Percentiles rank a stretch among this genome's conserved stretches.
These are phyloP conservation scores for Aurifilum marmelostoma DNA, from an alignment of 2,329 filamentous ascomycete species.

Conservation along the genomic window DNA sequence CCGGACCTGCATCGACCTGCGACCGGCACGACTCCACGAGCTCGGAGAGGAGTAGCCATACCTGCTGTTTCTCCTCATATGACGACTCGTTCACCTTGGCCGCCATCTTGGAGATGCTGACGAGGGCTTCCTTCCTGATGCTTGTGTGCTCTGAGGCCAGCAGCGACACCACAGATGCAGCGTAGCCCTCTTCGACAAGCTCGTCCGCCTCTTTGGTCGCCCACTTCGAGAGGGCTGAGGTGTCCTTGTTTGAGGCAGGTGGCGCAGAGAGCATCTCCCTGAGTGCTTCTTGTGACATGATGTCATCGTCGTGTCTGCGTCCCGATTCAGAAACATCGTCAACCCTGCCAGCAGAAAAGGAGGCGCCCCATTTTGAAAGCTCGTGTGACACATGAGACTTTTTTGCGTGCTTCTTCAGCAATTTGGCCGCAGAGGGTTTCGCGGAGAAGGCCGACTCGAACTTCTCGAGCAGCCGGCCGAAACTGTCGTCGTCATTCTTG, in stretches of 20 bases:
- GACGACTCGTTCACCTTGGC: conserved; percentile 67
- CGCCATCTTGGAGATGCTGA: conserved; percentile 68
- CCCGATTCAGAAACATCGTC: conserved; percentile 35
- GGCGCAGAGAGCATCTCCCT: conserved; percentile 56
- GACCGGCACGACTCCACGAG: conserved; percentile 72
- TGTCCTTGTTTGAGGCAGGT: conserved; percentile 52
- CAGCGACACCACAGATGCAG: conserved; percentile 71
- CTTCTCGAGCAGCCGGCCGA: conserved; percentile 18
- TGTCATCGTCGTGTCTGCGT: background rate
- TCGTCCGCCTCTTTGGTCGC: conserved; percentile 76
- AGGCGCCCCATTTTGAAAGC: conserved; percentile 29
- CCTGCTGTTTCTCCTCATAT: conserved; percentile 74
- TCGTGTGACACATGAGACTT: conserved; percentile 19
- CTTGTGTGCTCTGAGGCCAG: conserved; percentile 74
- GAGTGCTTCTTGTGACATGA: conserved; percentile 45
- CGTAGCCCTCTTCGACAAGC: conserved; percentile 76
- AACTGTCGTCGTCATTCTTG: conserved; percentile 40
- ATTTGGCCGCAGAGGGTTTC: conserved; percentile 22
- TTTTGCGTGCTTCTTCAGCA: conserved; percentile 25
- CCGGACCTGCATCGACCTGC: conserved; percentile 56
- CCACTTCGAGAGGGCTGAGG: conserved; percentile 65
- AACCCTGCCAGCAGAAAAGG: conserved; percentile 25
- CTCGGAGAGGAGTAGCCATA: conserved; percentile 81
- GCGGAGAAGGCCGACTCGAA: conserved; percentile 23
- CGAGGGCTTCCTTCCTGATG: conserved; percentile 78